Evolutionary conservation across 148 eudicot species (phyloP).

Genomic region (Rhododendron ovatum): DNA sequence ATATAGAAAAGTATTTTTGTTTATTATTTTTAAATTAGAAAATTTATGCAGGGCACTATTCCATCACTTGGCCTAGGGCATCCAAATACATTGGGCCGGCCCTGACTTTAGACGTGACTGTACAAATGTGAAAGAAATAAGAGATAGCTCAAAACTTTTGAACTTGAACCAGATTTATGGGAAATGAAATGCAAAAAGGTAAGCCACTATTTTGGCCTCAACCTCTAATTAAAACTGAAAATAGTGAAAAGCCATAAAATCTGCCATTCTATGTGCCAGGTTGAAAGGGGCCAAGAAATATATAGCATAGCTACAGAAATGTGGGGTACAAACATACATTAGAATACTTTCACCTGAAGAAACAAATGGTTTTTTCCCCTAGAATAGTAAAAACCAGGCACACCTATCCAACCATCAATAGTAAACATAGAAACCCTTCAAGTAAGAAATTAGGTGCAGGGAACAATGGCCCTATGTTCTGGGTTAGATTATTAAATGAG

Average conservation of each 20-base stretch:
- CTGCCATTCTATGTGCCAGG: not conserved
- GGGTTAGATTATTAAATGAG: not conserved
- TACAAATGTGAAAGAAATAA: not conserved
- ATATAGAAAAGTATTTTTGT: too few species aligned
- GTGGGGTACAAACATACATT: not conserved
- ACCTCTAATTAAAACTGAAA: not conserved
- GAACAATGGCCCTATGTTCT: not conserved
- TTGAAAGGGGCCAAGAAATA: not conserved
- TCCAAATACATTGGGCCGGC: too few species aligned
- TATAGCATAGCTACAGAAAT: not conserved
- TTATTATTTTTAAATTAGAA: too few species aligned
- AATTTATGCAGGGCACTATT: too few species aligned
- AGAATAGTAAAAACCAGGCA: not conserved
- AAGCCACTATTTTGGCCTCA: not conserved
- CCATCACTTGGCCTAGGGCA: too few species aligned
- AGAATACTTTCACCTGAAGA: not conserved
- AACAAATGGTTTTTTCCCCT: not conserved
- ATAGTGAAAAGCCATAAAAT: not conserved
- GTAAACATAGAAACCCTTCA: slow-evolving; percentile 2
- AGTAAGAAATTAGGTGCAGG: not conserved
- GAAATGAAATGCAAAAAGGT: not conserved
- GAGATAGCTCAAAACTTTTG: not conserved
- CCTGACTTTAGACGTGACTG: not conserved
- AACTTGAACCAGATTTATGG: not conserved
- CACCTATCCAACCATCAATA: not conserved